Percentiles rank a stretch among this genome's conserved stretches.
phyloP scores from a whole-genome alignment of 73 alveolate species.

The Stentor roeselii region DNA sequence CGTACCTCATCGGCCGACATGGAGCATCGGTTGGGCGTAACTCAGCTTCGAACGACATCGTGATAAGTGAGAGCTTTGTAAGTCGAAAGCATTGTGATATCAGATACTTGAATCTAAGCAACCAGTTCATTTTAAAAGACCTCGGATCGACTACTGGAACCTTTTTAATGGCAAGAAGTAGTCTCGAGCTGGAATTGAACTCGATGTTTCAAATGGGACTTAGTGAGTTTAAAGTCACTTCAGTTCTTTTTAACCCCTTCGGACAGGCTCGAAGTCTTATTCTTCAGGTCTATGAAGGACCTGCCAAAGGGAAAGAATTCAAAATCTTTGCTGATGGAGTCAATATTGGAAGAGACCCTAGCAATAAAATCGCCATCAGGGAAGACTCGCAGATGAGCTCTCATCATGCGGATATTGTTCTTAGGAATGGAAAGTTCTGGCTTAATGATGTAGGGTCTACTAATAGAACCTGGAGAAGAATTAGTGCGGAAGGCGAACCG shows the following conservation, averaged over 20 bases:
- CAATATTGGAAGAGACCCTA: slow-evolving; percentile 65
- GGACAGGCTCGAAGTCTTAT: slow-evolving; percentile 33
- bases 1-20: slow-evolving; percentile 51
- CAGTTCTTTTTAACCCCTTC: slow-evolving; percentile 36
- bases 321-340: slow-evolving; percentile 46
- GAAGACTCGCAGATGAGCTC: slow-evolving; percentile 73
- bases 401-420: slow-evolving; percentile 58
- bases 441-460: slow-evolving; percentile 72
- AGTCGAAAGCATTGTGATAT: slow-evolving; percentile 67
- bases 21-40: slow-evolving; percentile 78
- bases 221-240: slow-evolving; percentile 60
- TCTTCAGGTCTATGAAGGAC: slow-evolving; percentile 69
- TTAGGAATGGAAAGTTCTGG: slow-evolving; percentile 43
- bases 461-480: slow-evolving; percentile 71
- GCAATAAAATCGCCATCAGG: slow-evolving; percentile 51
- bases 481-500: slow-evolving; percentile 62
- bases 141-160: slow-evolving; percentile 72
- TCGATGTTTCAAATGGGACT: slow-evolving; percentile 78
- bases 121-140: slow-evolving; percentile 39
- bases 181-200: slow-evolving; percentile 42
- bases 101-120: slow-evolving; percentile 6
- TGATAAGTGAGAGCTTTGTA: slow-evolving; percentile 67
- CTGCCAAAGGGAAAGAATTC: slow-evolving; percentile 50
- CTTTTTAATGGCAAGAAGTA: slow-evolving; percentile 58
- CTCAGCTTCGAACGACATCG: slow-evolving; percentile 73